Conservation (phyloP, 805 yeast species). For the Tetrapisispora pingtungensis region DNA sequence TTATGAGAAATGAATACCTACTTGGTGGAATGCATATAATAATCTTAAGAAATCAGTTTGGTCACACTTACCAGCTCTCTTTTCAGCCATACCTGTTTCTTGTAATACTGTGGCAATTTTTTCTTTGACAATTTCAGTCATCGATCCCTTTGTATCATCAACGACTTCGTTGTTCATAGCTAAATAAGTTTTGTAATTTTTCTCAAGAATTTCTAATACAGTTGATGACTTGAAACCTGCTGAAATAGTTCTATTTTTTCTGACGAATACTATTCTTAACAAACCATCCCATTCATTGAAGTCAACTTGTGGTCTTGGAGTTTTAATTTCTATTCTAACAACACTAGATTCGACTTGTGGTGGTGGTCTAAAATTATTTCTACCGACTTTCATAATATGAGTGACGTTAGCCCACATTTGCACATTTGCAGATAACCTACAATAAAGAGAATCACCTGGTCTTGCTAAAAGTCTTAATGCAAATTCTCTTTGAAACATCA, state of each 20-base stretch:
- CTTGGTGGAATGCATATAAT: slow-evolving; percentile 89
- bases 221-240: slow-evolving; percentile 85
- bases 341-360: slow-evolving; percentile 97
- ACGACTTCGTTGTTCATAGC: slow-evolving; percentile 38
- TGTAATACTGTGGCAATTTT: slow-evolving; percentile 64
- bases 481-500: slow-evolving; percentile 97
- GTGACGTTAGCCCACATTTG: slow-evolving; percentile 99
- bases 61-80: slow-evolving; percentile 89
- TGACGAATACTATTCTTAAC: slow-evolving; percentile 78
- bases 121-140: slow-evolving; percentile 42
- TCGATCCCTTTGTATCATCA: slow-evolving; percentile 35
- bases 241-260: slow-evolving; percentile 86
- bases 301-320: slow-evolving; percentile 89
- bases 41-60: slow-evolving; percentile 86
- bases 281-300: slow-evolving; percentile 97
- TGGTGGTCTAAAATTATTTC: slow-evolving; percentile 93
- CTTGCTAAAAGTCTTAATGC: slow-evolving; percentile 88
- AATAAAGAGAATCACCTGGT: slow-evolving; percentile 92
- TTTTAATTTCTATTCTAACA: slow-evolving; percentile 83
- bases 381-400: slow-evolving; percentile 97
- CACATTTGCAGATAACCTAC: slow-evolving; percentile 90
- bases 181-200: slow-evolving; percentile 75
- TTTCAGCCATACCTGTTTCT: slow-evolving; percentile 73
- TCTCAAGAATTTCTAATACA: slow-evolving; percentile 70
- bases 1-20: slow-evolving; percentile 89